These are phyloP conservation scores for Rhodotorula toruloides DNA, from an alignment of 768 basidiomycete genomes.

Conservation along the genomic window DNA sequence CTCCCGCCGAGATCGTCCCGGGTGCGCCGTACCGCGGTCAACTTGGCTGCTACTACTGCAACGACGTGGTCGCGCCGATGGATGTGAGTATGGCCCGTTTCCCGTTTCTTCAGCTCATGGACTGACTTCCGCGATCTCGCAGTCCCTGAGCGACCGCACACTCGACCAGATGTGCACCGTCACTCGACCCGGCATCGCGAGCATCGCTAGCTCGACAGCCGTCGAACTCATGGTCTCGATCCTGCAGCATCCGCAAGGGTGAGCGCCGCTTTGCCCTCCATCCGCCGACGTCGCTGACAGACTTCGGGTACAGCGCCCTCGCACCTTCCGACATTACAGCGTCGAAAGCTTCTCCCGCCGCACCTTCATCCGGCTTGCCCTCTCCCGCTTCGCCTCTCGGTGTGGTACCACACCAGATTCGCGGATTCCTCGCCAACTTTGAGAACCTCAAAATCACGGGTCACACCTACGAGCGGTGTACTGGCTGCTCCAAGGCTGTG, in stretches of 20 bases:
- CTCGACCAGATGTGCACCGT: constrained; percentile 99
- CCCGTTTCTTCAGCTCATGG: background rate
- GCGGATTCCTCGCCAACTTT: constrained; percentile 85
- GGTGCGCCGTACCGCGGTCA: constrained; percentile 41
- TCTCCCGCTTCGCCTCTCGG: constrained; percentile 62
- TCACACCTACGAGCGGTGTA: constrained; percentile 77
- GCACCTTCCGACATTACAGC: constrained; percentile 37
- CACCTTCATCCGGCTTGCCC: too few species aligned
- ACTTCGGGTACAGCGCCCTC: constrained; percentile 32
- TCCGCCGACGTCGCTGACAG: background rate
- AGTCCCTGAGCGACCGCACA: constrained; percentile 69
- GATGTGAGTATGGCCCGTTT: constrained; percentile 59
- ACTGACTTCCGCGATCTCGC: background rate
- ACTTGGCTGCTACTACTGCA: constrained; percentile 96
- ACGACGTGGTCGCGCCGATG: constrained; percentile 91
- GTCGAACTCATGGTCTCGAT: constrained; percentile 87
- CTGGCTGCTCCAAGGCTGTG: constrained; percentile 80
- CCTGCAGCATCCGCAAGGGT: constrained; percentile 86
- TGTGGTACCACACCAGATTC: constrained; percentile 84
- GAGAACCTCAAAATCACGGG: constrained; percentile 76
- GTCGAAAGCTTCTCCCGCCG: constrained; percentile 41
- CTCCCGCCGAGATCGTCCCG: background rate
- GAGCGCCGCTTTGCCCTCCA: constrained; percentile 32
- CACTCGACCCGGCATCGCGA: constrained; percentile 85
- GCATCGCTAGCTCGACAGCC: constrained; percentile 83